phyloP scores from a whole-genome alignment of 495 filamentous ascomycete genomes.

The Staphylotrichum tortipilum region DNA sequence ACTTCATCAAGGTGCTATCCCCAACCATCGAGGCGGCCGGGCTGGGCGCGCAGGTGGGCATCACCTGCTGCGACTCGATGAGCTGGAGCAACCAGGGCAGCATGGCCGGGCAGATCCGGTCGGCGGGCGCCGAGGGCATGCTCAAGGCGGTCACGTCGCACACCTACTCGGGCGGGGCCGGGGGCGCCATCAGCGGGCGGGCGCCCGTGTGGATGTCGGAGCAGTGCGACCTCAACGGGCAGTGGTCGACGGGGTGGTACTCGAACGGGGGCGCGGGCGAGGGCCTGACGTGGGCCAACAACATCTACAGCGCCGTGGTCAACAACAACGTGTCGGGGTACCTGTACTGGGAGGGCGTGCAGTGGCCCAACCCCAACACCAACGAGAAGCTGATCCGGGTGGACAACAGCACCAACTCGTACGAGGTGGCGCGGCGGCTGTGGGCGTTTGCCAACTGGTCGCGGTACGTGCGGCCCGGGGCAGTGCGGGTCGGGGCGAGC shows the following conservation, averaged over 20 bases:
- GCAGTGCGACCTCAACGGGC: slow-evolving; percentile 40
- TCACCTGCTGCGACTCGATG: slow-evolving; percentile 35
- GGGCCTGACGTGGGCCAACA: slow-evolving; percentile 49
- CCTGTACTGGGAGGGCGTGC: slow-evolving; percentile 48
- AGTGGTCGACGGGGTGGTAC: slow-evolving; percentile 43
- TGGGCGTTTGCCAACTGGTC: slow-evolving; percentile 48
- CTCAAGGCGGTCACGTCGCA: slow-evolving; percentile 32
- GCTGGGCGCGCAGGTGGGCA: slow-evolving; percentile 24
- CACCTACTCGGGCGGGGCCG: slow-evolving; percentile 31
- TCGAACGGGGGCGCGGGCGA: slow-evolving; percentile 38
- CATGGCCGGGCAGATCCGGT: slow-evolving; percentile 31
- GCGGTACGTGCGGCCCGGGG: slow-evolving; percentile 44
- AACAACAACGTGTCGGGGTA: slow-evolving; percentile 39
- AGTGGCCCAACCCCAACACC: slow-evolving; percentile 38
- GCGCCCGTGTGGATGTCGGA: slow-evolving; percentile 32
- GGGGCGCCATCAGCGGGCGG: slow-evolving; percentile 24
- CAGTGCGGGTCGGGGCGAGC: slow-evolving; percentile 29
- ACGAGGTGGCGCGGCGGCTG: slow-evolving; percentile 37
- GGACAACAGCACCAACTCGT: slow-evolving; percentile 29
- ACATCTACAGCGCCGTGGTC: slow-evolving; percentile 40
- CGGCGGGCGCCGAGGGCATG: slow-evolving; percentile 20
- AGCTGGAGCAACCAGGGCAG: slow-evolving; percentile 34
- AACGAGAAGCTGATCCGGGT: slow-evolving; percentile 41
- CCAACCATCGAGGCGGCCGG: slow-evolving; percentile 22
- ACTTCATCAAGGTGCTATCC: slow-evolving; percentile 35